Evolutionary conservation across 257 asterid species (phyloP).

Genomic region (Linderniella brevidens): DNA sequence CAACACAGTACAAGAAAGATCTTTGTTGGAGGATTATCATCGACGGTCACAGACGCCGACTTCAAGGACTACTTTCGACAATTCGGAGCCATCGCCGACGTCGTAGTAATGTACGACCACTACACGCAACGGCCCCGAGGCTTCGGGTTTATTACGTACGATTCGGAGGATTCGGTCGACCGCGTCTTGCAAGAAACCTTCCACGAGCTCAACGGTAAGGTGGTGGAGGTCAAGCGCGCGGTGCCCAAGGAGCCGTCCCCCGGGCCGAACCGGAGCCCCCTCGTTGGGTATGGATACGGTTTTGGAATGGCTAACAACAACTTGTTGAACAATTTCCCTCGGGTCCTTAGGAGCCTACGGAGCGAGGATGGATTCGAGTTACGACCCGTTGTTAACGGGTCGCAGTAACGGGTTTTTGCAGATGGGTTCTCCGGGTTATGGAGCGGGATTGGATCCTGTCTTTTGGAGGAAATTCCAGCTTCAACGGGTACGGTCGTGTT

Average conservation of each 20-base stretch:
- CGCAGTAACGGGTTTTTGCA: constrained; percentile 30
- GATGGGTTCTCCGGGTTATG: constrained; percentile 33
- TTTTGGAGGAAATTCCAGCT: constrained; percentile 25
- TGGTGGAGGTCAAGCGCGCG: constrained; percentile 74
- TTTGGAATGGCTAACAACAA: constrained; percentile 44
- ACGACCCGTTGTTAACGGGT: constrained; percentile 32
- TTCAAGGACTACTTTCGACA: constrained; percentile 70
- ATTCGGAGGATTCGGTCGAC: constrained; percentile 40
- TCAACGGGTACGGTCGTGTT: constrained; percentile 39
- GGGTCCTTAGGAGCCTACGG: constrained; percentile 13
- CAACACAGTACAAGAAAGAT: constrained; percentile 89
- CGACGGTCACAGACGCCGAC: constrained; percentile 74
- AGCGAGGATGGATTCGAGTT: constrained; percentile 57
- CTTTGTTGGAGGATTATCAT: constrained; percentile 92
- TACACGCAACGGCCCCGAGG: constrained; percentile 71
- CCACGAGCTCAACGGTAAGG: constrained; percentile 38
- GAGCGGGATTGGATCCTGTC: constrained; percentile 47
- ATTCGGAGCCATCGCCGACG: constrained; percentile 77
- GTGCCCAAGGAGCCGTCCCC: constrained; percentile 81
- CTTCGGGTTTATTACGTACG: constrained; percentile 35
- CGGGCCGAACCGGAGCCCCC: constrained; percentile 49
- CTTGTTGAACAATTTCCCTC: constrained; percentile 23
- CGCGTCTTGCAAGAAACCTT: constrained; percentile 34
- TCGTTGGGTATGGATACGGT: constrained; percentile 54
- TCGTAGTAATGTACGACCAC: constrained; percentile 90